A percentile compares a stretch with the other conserved stretches of the same genome.
Conservation (phyloP, 1,139 yeast species). For the Wickerhamiella pararugosa region DNA sequence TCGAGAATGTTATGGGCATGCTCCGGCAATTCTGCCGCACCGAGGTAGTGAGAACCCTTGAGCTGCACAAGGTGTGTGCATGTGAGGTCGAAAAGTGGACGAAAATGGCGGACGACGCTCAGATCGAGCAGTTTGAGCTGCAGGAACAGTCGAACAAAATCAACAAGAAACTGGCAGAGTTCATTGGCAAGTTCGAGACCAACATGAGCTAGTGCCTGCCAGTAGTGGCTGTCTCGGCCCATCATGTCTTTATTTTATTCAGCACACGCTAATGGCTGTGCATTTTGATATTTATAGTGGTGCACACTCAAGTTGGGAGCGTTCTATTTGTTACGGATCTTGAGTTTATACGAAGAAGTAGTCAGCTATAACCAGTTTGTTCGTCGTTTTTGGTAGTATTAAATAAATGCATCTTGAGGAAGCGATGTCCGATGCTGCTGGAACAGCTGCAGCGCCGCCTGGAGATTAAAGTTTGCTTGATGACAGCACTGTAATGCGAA, state of each 20-base stretch:
- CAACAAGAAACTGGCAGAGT: conserved; percentile 15
- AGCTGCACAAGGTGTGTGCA: conserved; percentile 17
- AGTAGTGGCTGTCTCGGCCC: too few relatives aligned
- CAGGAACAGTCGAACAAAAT: conserved; percentile 16
- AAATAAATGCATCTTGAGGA: conserved; percentile 42
- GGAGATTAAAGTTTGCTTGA: conserved; percentile 77
- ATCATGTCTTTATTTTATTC: too few relatives aligned
- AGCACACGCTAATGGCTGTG: too few relatives aligned
- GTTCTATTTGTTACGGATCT: too few relatives aligned
- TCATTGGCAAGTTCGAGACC: not conserved
- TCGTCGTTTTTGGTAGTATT: not conserved
- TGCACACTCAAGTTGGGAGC: too few relatives aligned
- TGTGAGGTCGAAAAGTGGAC: conserved; percentile 18
- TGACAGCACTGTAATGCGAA: conserved; percentile 76
- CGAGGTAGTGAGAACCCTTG: conserved; percentile 17
- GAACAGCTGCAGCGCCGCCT: conserved; percentile 55
- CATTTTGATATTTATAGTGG: too few relatives aligned
- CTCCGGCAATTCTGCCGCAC: conserved; percentile 17
- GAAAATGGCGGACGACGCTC: conserved; percentile 14
- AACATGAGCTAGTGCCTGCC: too few relatives aligned
- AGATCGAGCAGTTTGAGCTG: conserved; percentile 16
- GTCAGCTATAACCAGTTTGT: not conserved
- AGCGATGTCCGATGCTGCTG: conserved; percentile 42
- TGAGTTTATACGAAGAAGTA: not conserved
- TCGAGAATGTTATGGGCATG: conserved; percentile 9